Evolutionary conservation across 192 early-diverging fungal genomes (phyloP), one percentile per base, ranked within the genome.

Genomic region (Coemansia aciculifera): DNA sequence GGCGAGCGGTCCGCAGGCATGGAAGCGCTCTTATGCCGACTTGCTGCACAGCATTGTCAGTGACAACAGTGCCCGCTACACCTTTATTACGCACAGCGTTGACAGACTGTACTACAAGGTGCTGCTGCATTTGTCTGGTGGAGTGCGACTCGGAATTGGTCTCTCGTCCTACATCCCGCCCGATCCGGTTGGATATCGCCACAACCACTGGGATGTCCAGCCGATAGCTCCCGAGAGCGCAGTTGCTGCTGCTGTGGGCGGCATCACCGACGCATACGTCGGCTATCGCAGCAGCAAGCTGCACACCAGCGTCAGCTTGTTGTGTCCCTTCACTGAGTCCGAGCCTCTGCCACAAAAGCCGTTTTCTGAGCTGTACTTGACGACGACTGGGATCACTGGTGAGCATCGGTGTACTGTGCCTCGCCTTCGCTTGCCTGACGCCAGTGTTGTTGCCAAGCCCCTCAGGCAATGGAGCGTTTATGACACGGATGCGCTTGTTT

Each of bases 121-220:
- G 37, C 34, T 84, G 69, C 56, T 76, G 69, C 81, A 79, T 54
- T 62, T 84, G 17, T 71, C 70, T 8, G 77, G 77, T 11, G 81
- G 81, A 17, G 81, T 84, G 63, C 73, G 81, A n/a, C 66, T 84
- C 29, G 77, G 81, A 9, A 84, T 84, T 31, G 81, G 81, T 0
- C 74, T 84, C 23, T 84, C 77, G 15, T 67, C 81, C 29, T 78
- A 68, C 36, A 79, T 79, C 19, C 73, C 77, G 24, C 81, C 81
- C 3, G 77, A 76, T 59, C 19, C 31, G 2, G 11, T 61, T 19
- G 81, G 81, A 19, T 39, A 68, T 21, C 73, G 76, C 12, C 77
- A 71, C 59, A 84, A 79, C 40, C 81, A 84, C 38, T 84, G 81
- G 81, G 77, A 84, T 17, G 77, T 84, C 4, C 76, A 79, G 44